Evolutionary conservation across 2,329 filamentous ascomycete genomes (phyloP).

Genomic region (Penicillium brevicompactum): DNA sequence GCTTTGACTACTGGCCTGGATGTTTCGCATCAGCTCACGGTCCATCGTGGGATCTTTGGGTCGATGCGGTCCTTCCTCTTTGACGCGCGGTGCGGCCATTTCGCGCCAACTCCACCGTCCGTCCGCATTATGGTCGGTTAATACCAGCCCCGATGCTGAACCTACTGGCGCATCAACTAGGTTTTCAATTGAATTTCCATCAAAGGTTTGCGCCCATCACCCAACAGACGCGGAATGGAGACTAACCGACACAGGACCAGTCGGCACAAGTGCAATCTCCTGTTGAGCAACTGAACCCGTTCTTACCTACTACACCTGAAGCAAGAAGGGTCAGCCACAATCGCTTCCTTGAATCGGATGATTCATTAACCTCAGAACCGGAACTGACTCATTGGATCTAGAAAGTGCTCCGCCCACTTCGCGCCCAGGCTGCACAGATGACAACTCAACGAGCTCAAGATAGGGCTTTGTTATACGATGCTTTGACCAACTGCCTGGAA

Average conservation of each 20-base stretch:
- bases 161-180: neutral
- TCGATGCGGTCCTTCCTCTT: constrained; percentile 38
- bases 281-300: too few relatives aligned
- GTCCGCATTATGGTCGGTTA: constrained; percentile 14
- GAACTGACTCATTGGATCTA: too few relatives aligned
- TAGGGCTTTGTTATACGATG: too few relatives aligned
- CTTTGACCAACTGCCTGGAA: too few relatives aligned
- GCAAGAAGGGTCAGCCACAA: too few relatives aligned
- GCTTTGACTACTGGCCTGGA: constrained; percentile 24
- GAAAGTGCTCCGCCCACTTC: too few relatives aligned
- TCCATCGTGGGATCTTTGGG: constrained; percentile 38
- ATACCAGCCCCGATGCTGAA: neutral
- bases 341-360: too few relatives aligned
- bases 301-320: too few relatives aligned
- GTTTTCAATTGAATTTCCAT: neutral
- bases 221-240: neutral
- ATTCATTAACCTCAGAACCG: too few relatives aligned
- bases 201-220: neutral
- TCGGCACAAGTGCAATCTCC: neutral
- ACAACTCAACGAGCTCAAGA: too few relatives aligned
- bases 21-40: constrained; percentile 42
- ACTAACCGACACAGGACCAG: neutral
- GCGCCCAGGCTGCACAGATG: too few relatives aligned
- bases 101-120: constrained; percentile 31
- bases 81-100: constrained; percentile 28